Percentiles rank a stretch among this genome's conserved stretches.
phyloP scores from a whole-genome alignment of 1,284 basidiomycete species.

The Fistulinella cinereoalba region DNA sequence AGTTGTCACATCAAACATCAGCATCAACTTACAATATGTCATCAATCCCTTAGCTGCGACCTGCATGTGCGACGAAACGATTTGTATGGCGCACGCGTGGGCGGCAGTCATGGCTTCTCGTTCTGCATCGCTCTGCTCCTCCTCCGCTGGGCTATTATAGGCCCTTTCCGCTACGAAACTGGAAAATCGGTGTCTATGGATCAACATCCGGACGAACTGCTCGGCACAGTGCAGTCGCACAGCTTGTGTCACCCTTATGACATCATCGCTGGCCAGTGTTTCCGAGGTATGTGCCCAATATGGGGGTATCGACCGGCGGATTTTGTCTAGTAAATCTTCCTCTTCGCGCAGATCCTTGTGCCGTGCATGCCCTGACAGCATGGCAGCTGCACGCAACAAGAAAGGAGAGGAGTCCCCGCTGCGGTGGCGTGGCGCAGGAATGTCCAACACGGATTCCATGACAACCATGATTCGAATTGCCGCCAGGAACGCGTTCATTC shows the following conservation, averaged over 20 bases:
- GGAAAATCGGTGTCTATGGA: conserved; percentile 73
- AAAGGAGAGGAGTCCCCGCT: conserved; percentile 56
- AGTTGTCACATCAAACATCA: conserved; percentile 1
- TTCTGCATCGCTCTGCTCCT: conserved; percentile 60
- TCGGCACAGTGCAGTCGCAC: conserved; percentile 82
- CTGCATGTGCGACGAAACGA: conserved; percentile 79
- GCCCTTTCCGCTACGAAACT: conserved; percentile 65
- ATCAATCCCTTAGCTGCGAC: conserved; percentile 85
- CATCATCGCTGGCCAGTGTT: conserved; percentile 80
- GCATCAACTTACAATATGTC: conserved; percentile 76
- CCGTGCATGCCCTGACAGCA: conserved; percentile 52
- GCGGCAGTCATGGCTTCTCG: conserved; percentile 67
- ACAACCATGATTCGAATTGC: conserved; percentile 77
- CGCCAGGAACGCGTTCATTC: conserved; percentile 77
- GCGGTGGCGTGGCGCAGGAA: conserved; percentile 60
- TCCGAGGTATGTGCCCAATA: conserved; percentile 81
- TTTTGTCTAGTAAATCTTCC: conserved; percentile 76
- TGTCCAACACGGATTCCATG: conserved; percentile 74
- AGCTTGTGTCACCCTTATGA: conserved; percentile 83
- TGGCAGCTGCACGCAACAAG: conserved; percentile 54
- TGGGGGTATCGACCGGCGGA: conserved; percentile 64
- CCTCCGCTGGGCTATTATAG: conserved; percentile 45
- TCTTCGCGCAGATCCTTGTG: conserved; percentile 74
- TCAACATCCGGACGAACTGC: conserved; percentile 79
- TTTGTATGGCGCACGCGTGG: conserved; percentile 71